A percentile compares a stretch with the other conserved stretches of the same genome.
Evolutionary conservation across 1,284 basidiomycete genomes (phyloP).

Genomic region (Macrocybe sp.): DNA sequence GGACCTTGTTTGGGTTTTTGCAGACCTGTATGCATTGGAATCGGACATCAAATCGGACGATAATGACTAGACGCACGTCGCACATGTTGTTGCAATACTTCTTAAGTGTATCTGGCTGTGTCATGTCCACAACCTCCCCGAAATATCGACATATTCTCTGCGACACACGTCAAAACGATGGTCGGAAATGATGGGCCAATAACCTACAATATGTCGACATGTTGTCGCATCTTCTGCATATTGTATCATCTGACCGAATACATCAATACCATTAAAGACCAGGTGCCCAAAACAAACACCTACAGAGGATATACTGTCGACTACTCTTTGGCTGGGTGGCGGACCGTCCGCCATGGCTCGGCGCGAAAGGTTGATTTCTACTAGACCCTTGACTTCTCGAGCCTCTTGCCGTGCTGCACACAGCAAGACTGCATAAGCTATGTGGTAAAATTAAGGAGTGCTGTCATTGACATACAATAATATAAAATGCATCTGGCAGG

Average conservation of each 20-base stretch:
- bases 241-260: constrained; percentile 49
- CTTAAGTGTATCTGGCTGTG: constrained; percentile 40
- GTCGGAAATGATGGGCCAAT: not conserved
- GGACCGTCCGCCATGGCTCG: constrained; percentile 42
- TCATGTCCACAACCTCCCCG: constrained; percentile 64
- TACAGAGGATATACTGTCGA: constrained; percentile 65
- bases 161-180: not conserved
- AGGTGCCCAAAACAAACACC: constrained; percentile 14
- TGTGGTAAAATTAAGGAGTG: not conserved
- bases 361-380: constrained; percentile 42
- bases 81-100: constrained; percentile 78
- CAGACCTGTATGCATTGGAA: constrained; percentile 50
- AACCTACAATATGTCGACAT: constrained; percentile 73
- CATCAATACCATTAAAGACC: not conserved
- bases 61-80: constrained; percentile 53
- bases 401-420: constrained; percentile 75
- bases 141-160: constrained; percentile 82
- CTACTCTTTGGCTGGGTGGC: constrained; percentile 59
- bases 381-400: constrained; percentile 45
- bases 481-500: constrained; percentile 77
- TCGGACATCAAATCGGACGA: not conserved
- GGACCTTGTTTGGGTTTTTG: constrained; percentile 66
- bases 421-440: not conserved
- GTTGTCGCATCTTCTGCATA: constrained; percentile 58
- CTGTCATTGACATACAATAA: constrained; percentile 52